These are phyloP conservation scores for Cerrena zonata DNA, from an alignment of 1,284 basidiomycete species.

Conservation along the genomic window DNA sequence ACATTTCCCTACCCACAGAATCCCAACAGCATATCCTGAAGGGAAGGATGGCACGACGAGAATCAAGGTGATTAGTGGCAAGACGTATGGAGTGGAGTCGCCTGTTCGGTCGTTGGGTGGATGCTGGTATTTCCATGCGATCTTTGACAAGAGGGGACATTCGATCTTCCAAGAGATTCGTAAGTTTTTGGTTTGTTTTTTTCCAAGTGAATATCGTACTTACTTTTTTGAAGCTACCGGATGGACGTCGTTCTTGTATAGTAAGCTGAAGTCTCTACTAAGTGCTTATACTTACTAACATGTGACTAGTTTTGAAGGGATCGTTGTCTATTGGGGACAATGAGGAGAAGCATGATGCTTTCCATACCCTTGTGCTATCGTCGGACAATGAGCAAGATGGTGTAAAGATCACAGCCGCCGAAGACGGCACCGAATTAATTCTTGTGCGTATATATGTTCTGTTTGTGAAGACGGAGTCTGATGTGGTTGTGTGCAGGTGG, in stretches of 20 bases:
- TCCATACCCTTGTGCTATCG: constrained; percentile 79
- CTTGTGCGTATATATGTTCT: constrained; percentile 41
- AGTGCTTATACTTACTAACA: not conserved
- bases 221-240: constrained; percentile 49
- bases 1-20: constrained; percentile 34
- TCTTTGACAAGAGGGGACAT: constrained; percentile 59
- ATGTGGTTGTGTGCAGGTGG: constrained; percentile 41
- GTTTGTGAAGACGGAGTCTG: not conserved
- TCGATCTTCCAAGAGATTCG: constrained; percentile 82
- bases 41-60: constrained; percentile 66
- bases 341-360: constrained; percentile 44
- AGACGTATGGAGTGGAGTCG: constrained; percentile 79
- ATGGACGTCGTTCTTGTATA: constrained; percentile 81
- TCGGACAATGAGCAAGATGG: constrained; percentile 51
- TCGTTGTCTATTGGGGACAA: constrained; percentile 56
- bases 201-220: not conserved
- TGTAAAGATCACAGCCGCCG: constrained; percentile 50
- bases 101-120: constrained; percentile 87
- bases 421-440: constrained; percentile 64
- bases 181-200: constrained; percentile 30
- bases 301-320: constrained; percentile 58
- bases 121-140: constrained; percentile 88
- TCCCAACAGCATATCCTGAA: constrained; percentile 68
- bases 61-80: constrained; percentile 85
- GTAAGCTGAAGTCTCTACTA: constrained; percentile 36